A percentile compares a stretch with the other conserved stretches of the same genome.
These are phyloP conservation scores for Barbarea vulgaris DNA, from an alignment of 345 rosid species.

Conservation along the genomic window DNA sequence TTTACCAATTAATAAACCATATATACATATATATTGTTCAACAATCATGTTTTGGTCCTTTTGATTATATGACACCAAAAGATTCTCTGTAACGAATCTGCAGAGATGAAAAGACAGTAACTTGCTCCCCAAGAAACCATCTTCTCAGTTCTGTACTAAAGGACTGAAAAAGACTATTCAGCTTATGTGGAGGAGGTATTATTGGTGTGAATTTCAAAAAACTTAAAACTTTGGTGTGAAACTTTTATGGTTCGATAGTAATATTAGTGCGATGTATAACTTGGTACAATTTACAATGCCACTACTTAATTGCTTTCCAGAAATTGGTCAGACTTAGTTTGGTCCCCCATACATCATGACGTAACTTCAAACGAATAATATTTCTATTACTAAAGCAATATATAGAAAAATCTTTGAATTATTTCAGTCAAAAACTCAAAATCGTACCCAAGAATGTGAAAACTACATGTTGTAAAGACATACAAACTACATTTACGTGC, in stretches of 20 bases:
- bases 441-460: too few relatives aligned
- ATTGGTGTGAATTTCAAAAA: too few relatives aligned
- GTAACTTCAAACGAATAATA: neutral
- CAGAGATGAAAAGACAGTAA: neutral
- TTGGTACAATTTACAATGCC: conserved; percentile 4
- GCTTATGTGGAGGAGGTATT: too few relatives aligned
- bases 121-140: conserved; percentile 11
- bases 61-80: neutral
- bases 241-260: too few relatives aligned
- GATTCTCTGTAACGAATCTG: conserved; percentile 12
- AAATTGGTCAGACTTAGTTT: neutral
- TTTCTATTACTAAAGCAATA: neutral
- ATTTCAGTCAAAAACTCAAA: too few relatives aligned
- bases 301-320: neutral
- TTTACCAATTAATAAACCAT: neutral
- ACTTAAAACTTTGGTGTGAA: too few relatives aligned
- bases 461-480: too few relatives aligned
- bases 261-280: too few relatives aligned
- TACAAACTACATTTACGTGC: neutral
- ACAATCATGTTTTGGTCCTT: neutral
- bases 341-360: conserved; percentile 9
- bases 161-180: neutral
- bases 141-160: neutral
- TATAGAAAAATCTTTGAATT: conserved; percentile 8
- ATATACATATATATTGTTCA: too few relatives aligned